Percentiles rank a stretch among this genome's conserved stretches.
Conservation (phyloP, 305 asterid genomes). For the Petunia hybrid region DNA sequence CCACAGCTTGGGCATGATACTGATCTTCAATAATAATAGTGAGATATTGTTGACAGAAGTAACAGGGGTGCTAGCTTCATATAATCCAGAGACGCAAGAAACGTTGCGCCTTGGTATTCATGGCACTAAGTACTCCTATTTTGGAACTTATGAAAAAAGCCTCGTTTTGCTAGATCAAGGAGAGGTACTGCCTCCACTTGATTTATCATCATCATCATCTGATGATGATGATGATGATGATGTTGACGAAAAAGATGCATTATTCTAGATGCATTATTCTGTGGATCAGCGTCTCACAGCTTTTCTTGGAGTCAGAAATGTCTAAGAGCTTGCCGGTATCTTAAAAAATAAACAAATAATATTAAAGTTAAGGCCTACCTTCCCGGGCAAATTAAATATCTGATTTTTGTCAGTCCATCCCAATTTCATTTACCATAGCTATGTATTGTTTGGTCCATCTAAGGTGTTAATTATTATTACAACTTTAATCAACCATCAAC, state of each 20-base stretch:
- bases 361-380: not conserved
- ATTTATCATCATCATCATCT: not conserved
- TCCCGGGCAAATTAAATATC: not conserved
- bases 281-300: constrained; percentile 42
- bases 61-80: constrained; percentile 28
- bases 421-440: not conserved
- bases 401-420: not conserved
- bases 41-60: constrained; percentile 29
- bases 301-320: constrained; percentile 23
- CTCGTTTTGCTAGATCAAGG: constrained; percentile 46
- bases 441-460: not conserved
- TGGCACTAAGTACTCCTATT: constrained; percentile 38
- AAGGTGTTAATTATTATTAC: not conserved
- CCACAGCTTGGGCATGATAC: constrained; percentile 2
- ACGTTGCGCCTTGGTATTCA: constrained; percentile 17
- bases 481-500: not conserved
- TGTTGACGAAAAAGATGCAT: constrained; percentile 29
- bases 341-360: no score
- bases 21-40: not conserved
- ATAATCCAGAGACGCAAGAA: constrained; percentile 31
- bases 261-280: constrained; percentile 36
- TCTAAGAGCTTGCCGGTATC: not conserved
- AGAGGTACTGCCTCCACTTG: constrained; percentile 4
- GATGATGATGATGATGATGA: constrained; percentile 13
- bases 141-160: constrained; percentile 38